Conservation (phyloP, 2,329 filamentous ascomycete species). For the Xylaria sp. region DNA sequence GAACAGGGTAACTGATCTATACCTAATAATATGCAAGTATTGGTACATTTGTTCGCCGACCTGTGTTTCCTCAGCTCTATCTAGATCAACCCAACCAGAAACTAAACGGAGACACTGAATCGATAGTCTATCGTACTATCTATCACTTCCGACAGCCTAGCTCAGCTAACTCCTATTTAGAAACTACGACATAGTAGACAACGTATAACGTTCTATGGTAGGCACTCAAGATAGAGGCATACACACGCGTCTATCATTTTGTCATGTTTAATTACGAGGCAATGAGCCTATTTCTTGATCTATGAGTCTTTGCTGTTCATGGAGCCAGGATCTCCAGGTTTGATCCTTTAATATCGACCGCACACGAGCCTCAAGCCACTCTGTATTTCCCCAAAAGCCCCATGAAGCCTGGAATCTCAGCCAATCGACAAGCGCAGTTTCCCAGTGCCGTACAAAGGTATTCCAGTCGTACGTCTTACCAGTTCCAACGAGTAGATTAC, state of each 20-base stretch:
- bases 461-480: slow-evolving; percentile 62
- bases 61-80: not conserved
- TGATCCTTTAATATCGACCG: slow-evolving; percentile 59
- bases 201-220: too few species aligned
- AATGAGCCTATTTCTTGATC: not conserved
- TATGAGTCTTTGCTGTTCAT: slow-evolving; percentile 28
- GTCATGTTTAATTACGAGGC: slow-evolving; percentile 1
- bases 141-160: not conserved
- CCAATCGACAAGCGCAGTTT: slow-evolving; percentile 75
- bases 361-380: slow-evolving; percentile 66
- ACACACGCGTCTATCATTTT: not conserved
- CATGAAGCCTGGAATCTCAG: slow-evolving; percentile 69
- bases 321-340: slow-evolving; percentile 59
- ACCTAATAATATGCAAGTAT: not conserved
- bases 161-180: not conserved
- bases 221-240: not conserved
- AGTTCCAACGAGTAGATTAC: slow-evolving; percentile 47
- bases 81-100: not conserved
- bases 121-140: not conserved
- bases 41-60: not conserved
- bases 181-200: not conserved
- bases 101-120: not conserved
- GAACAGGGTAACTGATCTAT: not conserved
- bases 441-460: slow-evolving; percentile 68
- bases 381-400: slow-evolving; percentile 70